Evolutionary conservation across 768 basidiomycete genomes (phyloP).

Genomic region (Mycena albidolilacea): DNA sequence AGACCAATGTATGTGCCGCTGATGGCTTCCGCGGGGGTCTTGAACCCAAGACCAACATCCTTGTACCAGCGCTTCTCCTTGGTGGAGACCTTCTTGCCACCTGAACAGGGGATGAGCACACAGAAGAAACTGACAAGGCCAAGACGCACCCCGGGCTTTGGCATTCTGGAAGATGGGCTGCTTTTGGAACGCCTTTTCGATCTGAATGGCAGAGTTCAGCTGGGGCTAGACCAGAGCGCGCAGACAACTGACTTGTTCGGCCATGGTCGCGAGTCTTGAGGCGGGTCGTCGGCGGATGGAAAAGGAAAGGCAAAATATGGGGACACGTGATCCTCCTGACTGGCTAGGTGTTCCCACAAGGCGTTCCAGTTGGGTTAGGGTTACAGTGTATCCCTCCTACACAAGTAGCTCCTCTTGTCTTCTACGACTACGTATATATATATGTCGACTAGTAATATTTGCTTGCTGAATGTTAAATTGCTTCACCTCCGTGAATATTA

Average conservation of each 20-base stretch:
- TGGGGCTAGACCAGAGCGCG: neutral
- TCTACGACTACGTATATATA: too few relatives aligned
- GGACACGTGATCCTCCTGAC: neutral
- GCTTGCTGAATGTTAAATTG: too few relatives aligned
- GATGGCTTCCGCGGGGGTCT: constrained; percentile 96
- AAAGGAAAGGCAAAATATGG: neutral
- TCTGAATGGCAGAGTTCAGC: constrained; percentile 58
- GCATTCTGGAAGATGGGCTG: constrained; percentile 98
- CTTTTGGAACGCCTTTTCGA: constrained; percentile 98
- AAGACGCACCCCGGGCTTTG: constrained; percentile 88
- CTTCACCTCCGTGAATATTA: too few relatives aligned
- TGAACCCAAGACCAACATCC: constrained; percentile 97
- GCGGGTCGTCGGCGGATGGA: neutral
- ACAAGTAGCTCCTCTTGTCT: too few relatives aligned
- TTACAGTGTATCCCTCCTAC: too few relatives aligned
- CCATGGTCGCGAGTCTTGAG: constrained; percentile 40
- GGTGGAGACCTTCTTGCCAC: constrained; percentile 91
- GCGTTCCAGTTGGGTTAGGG: too few relatives aligned
- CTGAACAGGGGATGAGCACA: constrained; percentile 52
- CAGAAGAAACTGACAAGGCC: constrained; percentile 26
- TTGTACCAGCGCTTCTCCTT: constrained; percentile 99
- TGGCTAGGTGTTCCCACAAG: neutral
- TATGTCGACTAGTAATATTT: too few relatives aligned
- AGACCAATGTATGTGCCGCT: constrained; percentile 96
- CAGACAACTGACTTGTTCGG: constrained; percentile 45